Conservation (phyloP, 306 rosid species). For the Trichosanthes cucumerina region DNA sequence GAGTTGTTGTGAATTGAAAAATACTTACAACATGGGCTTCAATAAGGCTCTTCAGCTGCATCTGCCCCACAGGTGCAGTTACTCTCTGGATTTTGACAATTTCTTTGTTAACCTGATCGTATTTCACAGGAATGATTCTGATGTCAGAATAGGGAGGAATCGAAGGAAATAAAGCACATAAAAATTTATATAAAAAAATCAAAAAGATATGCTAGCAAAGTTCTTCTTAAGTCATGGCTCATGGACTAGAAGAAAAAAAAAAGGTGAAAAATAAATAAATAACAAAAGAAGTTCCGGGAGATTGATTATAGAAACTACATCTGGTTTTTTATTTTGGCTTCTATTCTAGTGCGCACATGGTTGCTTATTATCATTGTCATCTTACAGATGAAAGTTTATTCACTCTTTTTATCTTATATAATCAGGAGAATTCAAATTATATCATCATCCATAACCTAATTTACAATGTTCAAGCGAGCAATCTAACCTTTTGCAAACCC, state of each 20-base stretch:
- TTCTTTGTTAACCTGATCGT: constrained; percentile 76
- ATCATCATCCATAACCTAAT: neutral
- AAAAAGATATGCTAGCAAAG: neutral
- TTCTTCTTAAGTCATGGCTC: neutral
- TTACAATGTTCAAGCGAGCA: neutral
- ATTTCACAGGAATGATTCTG: neutral
- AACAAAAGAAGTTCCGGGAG: neutral
- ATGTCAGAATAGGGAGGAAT: neutral
- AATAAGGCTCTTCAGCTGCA: constrained; percentile 83
- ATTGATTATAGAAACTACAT: neutral
- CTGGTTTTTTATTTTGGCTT: neutral
- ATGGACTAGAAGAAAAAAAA: neutral
- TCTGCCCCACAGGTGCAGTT: constrained; percentile 83
- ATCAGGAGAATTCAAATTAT: neutral
- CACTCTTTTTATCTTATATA: neutral
- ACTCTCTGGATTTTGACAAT: constrained; percentile 90
- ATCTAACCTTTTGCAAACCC: neutral
- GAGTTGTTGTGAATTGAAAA: neutral
- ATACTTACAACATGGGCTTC: constrained; percentile 95
- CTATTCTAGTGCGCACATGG: neutral
- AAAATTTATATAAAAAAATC: too few relatives aligned
- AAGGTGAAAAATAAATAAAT: neutral
- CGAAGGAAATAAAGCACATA: neutral
- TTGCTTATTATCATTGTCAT: neutral
- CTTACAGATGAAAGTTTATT: neutral